Conservation (phyloP, 257 asterid genomes). For the Leptodermis oblonga region DNA sequence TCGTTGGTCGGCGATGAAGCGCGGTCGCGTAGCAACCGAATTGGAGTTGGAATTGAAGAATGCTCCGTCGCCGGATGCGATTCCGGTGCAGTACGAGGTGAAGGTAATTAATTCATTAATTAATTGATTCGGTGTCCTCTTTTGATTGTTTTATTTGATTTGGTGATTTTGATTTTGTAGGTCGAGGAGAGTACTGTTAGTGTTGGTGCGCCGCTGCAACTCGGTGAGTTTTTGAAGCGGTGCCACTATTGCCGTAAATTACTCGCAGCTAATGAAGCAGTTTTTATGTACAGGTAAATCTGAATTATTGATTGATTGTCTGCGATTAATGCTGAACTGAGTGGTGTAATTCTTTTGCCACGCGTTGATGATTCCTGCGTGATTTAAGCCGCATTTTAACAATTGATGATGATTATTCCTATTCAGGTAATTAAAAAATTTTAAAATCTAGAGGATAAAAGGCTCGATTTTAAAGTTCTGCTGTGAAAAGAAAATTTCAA, state of each 20-base stretch:
- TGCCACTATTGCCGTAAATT: conserved; percentile 45
- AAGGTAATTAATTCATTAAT: not conserved
- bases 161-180: too few relatives aligned
- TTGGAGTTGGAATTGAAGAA: not conserved
- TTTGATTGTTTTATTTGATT: not conserved
- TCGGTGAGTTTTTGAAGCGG: conserved; percentile 38
- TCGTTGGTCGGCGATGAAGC: conserved; percentile 7
- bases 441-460: too few relatives aligned
- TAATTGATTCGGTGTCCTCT: too few relatives aligned
- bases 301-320: not conserved
- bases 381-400: too few relatives aligned
- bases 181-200: conserved; percentile 9
- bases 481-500: too few relatives aligned
- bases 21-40: conserved; percentile 6
- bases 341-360: not conserved
- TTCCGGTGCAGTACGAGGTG: not conserved
- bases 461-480: too few relatives aligned
- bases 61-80: not conserved
- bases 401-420: too few relatives aligned
- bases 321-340: not conserved
- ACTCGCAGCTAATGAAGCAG: conserved; percentile 36
- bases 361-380: too few relatives aligned
- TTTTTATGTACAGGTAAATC: conserved; percentile 55
- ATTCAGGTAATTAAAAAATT: too few relatives aligned
- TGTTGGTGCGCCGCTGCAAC: conserved; percentile 9